These are phyloP conservation scores for Suillus hirtellus DNA, from an alignment of 768 basidiomycete species.

Conservation along the genomic window DNA sequence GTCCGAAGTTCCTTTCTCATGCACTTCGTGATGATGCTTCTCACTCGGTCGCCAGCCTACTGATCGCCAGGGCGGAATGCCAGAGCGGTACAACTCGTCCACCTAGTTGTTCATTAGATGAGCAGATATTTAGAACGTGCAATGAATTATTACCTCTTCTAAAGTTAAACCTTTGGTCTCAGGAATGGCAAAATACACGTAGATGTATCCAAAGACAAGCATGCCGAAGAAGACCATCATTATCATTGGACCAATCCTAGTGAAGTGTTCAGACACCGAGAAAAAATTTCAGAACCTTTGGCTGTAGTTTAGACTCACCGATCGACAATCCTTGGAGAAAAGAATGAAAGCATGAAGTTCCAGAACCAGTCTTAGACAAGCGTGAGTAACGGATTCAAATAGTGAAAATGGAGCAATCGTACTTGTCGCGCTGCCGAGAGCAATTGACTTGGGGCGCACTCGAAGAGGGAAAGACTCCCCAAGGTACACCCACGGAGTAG, in stretches of 20 bases:
- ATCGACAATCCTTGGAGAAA: slow-evolving; percentile 65
- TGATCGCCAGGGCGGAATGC: slow-evolving; percentile 67
- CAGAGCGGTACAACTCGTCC: slow-evolving; percentile 73
- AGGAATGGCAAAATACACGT: slow-evolving; percentile 76
- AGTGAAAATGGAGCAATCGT: slow-evolving; percentile 5
- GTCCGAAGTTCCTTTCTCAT: slow-evolving; percentile 27
- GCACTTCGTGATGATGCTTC: slow-evolving; percentile 37
- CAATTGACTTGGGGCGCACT: slow-evolving; percentile 76
- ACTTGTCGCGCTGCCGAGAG: slow-evolving; percentile 66
- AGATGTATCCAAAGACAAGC: slow-evolving; percentile 66
- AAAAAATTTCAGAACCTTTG: background rate
- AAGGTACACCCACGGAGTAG: slow-evolving; percentile 74
- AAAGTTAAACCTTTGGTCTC: slow-evolving; percentile 79
- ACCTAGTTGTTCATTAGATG: slow-evolving; percentile 40
- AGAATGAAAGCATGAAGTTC: slow-evolving; percentile 77
- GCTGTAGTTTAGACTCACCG: slow-evolving; percentile 34
- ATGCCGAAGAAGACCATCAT: slow-evolving; percentile 76
- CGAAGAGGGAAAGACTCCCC: slow-evolving; percentile 83
- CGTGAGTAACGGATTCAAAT: slow-evolving; percentile 12
- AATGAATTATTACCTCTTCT: slow-evolving; percentile 53
- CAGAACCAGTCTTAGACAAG: slow-evolving; percentile 55
- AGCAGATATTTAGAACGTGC: background rate
- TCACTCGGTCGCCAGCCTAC: slow-evolving; percentile 53
- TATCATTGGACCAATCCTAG: slow-evolving; percentile 71
- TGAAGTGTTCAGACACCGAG: background rate